Conservation (phyloP, 2,329 filamentous ascomycete species). For the Fonsecaea pedrosoi region DNA sequence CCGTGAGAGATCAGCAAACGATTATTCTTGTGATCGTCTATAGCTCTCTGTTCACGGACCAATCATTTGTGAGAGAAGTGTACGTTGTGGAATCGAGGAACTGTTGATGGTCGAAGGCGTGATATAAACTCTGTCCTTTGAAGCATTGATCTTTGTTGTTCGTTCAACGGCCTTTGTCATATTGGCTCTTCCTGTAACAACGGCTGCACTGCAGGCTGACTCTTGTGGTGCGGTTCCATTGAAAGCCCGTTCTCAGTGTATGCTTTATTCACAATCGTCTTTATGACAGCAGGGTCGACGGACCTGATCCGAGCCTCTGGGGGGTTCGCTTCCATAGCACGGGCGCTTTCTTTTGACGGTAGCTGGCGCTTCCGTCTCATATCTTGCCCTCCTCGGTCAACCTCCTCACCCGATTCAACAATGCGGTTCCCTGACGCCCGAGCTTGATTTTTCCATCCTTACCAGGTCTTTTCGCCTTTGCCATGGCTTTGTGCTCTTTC, state of each 20-base stretch:
- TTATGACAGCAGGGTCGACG: not conserved
- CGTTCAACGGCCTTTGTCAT: not conserved
- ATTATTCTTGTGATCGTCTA: not conserved
- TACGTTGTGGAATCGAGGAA: not conserved
- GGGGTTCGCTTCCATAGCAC: not conserved
- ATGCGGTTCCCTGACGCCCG: constrained; percentile 77
- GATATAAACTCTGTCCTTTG: not conserved
- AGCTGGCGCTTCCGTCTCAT: constrained; percentile 9
- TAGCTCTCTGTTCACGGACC: not conserved
- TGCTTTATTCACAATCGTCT: not conserved
- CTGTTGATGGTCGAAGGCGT: not conserved
- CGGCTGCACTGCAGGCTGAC: not conserved
- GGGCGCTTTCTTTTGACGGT: not conserved
- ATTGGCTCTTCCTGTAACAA: not conserved
- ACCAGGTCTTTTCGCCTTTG: constrained; percentile 66
- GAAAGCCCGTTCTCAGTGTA: not conserved
- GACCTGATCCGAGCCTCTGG: not conserved
- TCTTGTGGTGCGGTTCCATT: not conserved
- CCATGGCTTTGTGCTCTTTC: constrained; percentile 72
- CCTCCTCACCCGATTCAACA: constrained; percentile 79
- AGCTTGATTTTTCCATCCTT: constrained; percentile 77
- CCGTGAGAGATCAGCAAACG: not conserved
- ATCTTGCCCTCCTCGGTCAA: constrained; percentile 61
- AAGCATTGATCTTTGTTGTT: not conserved
- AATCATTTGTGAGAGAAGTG: not conserved